Base-by-base conservation (phyloP, 805 yeast species). In the Saccharomycopsis sp. region DNA sequence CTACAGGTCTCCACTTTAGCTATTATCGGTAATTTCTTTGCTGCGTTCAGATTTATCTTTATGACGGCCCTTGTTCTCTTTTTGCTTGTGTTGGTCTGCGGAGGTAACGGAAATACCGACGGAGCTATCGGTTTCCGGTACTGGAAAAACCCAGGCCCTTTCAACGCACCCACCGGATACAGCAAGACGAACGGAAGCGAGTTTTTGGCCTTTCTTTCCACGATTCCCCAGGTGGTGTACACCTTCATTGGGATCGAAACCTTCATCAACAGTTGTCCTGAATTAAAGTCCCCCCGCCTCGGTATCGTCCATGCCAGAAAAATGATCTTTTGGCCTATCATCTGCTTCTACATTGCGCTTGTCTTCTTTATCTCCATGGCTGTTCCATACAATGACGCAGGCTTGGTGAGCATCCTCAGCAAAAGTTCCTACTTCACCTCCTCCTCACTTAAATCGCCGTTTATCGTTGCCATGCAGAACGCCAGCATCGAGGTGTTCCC, bases 31-130 rank as follows among this genome's bases (percentile, higher is more conserved):
- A 83, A 77, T 65, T 76, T 85, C 83, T 73, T 86, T 57, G 81
- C 88, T 1, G 68, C 80, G 24, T 71, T 86, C 64, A 87, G 87
- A 71, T 83, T 87, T 40, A 50, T 83, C 46, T 81, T 87, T 4
- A 80, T 83, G 73, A 62, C 82, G 48, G 91, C 86, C 16, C 74
- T 87, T 52, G 85, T 88, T 59, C 60, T 88, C 15, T 69, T 85
- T 54, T 73, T 86, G 55, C 77, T 86, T 62, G 72, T 84, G 58
- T 79, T 87, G 61, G 84, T 86, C 72, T 73, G 83, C 58, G 96
- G 96, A 60, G 96, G 94, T 56, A 88, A 84, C 34, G 91, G 92
- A 62, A 76, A 77, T 48, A 85, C 83, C 65, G 90, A 86, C 64
- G 77, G 92, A 18, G 86, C 90, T 70, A 71, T 80, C 40, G 92